These are phyloP conservation scores for Coemansia sp. DNA, from an alignment of 192 early-diverging fungal genomes.

Conservation along the genomic window DNA sequence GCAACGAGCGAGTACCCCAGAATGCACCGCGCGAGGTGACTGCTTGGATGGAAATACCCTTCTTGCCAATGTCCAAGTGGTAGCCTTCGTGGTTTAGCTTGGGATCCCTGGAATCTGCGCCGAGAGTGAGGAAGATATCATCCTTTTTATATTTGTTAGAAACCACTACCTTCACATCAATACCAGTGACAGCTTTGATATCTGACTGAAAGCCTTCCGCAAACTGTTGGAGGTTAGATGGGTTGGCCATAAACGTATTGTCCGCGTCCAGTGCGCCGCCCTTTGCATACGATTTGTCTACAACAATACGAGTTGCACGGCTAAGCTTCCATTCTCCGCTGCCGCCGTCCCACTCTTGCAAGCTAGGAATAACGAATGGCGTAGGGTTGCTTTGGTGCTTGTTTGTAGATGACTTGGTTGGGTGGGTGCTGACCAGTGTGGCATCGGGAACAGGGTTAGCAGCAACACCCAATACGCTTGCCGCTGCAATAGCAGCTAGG, in stretches of 20 bases:
- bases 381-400: conserved; percentile 28
- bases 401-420: conserved; percentile 3
- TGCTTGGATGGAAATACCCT: conserved; percentile 38
- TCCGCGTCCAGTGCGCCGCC: conserved; percentile 28
- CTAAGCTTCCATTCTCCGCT: conserved; percentile 38
- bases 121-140: conserved; percentile 48
- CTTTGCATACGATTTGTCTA: conserved; percentile 34
- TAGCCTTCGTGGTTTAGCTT: conserved; percentile 40
- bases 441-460: conserved; percentile 29
- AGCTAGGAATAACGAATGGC: conserved; percentile 43
- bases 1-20: conserved; percentile 49
- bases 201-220: conserved; percentile 36
- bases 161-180: conserved; percentile 33
- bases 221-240: conserved; percentile 33
- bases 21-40: conserved; percentile 47
- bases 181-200: conserved; percentile 35
- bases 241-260: conserved; percentile 44
- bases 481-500: conserved; percentile 32
- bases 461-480: conserved; percentile 18
- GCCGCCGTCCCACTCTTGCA: conserved; percentile 42
- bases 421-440: conserved; percentile 1
- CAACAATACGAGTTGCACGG: conserved; percentile 34
- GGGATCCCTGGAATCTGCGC: conserved; percentile 32
- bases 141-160: conserved; percentile 14
- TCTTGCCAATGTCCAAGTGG: conserved; percentile 35